Conservation (phyloP, 2,329 filamentous ascomycete genomes). For the Penicillium corylophilum region DNA sequence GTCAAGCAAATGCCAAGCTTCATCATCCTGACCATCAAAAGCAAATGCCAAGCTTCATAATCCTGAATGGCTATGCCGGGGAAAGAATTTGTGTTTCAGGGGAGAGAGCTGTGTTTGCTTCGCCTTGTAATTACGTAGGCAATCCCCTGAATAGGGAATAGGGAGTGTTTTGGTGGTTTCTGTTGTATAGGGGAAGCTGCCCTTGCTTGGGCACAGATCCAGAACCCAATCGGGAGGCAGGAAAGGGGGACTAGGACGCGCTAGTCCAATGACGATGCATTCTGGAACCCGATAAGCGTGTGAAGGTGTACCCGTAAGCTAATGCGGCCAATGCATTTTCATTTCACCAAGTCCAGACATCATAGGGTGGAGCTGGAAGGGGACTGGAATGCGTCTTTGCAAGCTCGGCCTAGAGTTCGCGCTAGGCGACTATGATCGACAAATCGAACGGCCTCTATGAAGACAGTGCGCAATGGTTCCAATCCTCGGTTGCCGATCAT, state of each 20-base stretch:
- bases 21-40: conserved; percentile 10
- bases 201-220: conserved; percentile 2
- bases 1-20: conserved; percentile 22
- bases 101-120: not conserved
- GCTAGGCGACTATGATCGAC: conserved; percentile 23
- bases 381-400: conserved; percentile 14
- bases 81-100: conserved; percentile 3
- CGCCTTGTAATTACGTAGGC: conserved; percentile 12
- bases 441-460: conserved; percentile 14
- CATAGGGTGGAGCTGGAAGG: conserved; percentile 10
- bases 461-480: conserved; percentile 11
- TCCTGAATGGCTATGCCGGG: not conserved
- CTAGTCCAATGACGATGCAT: conserved; percentile 2
- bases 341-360: conserved; percentile 10
- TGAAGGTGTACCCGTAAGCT: conserved; percentile 2
- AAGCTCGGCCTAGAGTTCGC: conserved; percentile 13
- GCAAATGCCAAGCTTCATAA: conserved; percentile 18
- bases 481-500: conserved; percentile 18
- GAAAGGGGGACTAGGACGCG: not conserved
- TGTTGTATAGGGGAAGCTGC: not conserved
- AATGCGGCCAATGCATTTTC: conserved; percentile 10
- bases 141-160: not conserved
- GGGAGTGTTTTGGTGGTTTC: not conserved
- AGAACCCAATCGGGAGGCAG: not conserved
- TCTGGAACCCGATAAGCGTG: conserved; percentile 2